These are phyloP conservation scores for Lavandula angustifolia DNA, from an alignment of 257 asterid species.

Conservation along the genomic window DNA sequence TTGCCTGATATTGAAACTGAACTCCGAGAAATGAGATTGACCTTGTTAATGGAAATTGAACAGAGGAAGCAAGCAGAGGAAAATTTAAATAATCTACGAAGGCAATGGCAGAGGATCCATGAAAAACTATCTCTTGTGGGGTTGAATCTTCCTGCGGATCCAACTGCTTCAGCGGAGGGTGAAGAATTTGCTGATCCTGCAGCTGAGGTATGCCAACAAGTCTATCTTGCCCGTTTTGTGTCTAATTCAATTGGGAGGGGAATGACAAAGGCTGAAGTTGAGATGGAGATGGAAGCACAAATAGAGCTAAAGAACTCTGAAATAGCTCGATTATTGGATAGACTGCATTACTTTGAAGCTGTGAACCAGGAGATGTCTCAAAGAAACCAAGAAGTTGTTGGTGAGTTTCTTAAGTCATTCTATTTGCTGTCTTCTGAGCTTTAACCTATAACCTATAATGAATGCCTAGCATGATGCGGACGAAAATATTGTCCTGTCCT, in stretches of 20 bases:
- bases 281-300: conserved; percentile 83
- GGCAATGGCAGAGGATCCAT: conserved; percentile 64
- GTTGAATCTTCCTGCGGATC: conserved; percentile 63
- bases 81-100: conserved; percentile 49
- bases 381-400: conserved; percentile 91
- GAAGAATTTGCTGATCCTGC: conserved; percentile 55
- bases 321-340: conserved; percentile 81
- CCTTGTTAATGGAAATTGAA: conserved; percentile 80
- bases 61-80: conserved; percentile 87
- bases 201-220: conserved; percentile 61
- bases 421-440: neutral
- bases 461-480: too few relatives aligned
- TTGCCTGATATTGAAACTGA: conserved; percentile 66
- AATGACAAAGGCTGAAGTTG: conserved; percentile 83
- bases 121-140: conserved; percentile 66
- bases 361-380: conserved; percentile 97
- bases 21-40: conserved; percentile 64
- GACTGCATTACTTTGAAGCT: conserved; percentile 84
- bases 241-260: conserved; percentile 86
- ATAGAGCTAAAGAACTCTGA: conserved; percentile 72
- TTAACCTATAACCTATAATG: too few relatives aligned
- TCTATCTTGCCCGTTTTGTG: conserved; percentile 60
- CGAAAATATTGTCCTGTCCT: too few relatives aligned
- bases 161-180: conserved; percentile 43
- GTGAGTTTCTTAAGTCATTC: conserved; percentile 51